Percentiles rank a stretch among this genome's conserved stretches.
Conservation (phyloP, 805 yeast species). For the Zygoascus bituminiphila region DNA sequence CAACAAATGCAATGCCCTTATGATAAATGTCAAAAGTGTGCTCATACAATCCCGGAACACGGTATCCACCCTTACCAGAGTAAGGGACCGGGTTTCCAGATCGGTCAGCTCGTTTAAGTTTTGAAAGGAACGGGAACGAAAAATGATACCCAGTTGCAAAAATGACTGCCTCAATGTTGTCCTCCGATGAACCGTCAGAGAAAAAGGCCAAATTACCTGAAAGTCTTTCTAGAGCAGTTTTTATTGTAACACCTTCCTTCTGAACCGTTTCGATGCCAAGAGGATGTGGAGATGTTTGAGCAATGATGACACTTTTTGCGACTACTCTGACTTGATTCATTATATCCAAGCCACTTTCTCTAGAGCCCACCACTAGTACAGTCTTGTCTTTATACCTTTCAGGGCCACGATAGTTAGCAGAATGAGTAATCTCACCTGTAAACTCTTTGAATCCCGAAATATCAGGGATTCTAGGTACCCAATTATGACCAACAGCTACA, state of each 20-base stretch:
- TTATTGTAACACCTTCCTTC: neutral
- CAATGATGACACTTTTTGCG: neutral
- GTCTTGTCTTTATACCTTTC: slow-evolving; percentile 1
- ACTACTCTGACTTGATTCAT: neutral
- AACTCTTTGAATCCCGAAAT: slow-evolving; percentile 2
- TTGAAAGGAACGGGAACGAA: slow-evolving; percentile 5
- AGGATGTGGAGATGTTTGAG: slow-evolving; percentile 5
- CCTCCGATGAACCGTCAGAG: neutral
- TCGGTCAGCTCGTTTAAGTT: slow-evolving; percentile 22
- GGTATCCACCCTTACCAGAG: slow-evolving; percentile 4
- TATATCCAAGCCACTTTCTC: slow-evolving; percentile 5
- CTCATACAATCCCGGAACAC: slow-evolving; percentile 8
- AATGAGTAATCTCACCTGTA: neutral
- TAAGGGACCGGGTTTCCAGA: slow-evolving; percentile 25
- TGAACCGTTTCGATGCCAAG: neutral
- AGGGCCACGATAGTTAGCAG: slow-evolving; percentile 2
- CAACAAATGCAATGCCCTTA: slow-evolving; percentile 7
- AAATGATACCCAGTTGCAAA: slow-evolving; percentile 8
- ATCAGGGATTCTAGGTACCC: slow-evolving; percentile 7
- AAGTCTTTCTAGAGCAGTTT: neutral
- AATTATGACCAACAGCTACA: slow-evolving; percentile 8
- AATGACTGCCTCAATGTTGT: slow-evolving; percentile 1
- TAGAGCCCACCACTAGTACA: slow-evolving; percentile 3
- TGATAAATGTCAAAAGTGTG: slow-evolving; percentile 9
- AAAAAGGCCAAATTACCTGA: neutral